Evolutionary conservation across 176 grass and related monocot species (phyloP), one percentile per base, ranked within the genome.

Genomic region (Carex myosuroides): DNA sequence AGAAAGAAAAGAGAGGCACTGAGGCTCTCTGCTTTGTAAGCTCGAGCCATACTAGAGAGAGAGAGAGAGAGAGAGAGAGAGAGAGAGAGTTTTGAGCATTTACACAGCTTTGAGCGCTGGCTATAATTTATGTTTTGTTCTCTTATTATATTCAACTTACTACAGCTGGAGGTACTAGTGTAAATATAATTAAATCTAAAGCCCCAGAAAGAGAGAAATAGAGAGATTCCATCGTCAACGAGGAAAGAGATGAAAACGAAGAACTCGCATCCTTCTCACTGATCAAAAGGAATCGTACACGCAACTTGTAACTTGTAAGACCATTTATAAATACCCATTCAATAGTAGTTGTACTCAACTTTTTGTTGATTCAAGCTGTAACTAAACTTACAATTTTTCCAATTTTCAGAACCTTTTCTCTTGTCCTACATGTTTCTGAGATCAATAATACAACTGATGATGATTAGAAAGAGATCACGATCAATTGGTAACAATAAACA

Each of bases 381-480:
- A 71, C 68, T 68, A 29, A 37, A 68, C 64, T 35, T 68, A 68
- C 30, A 63, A 26, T 48, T 11, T 16, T 37, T 89, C 76, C 56
- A 72, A 71, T 64, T 61, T 60, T 10, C 46, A 58, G 33, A 55
- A 52, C 22, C 22, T 57, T 57, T 8, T 32, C 24, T 33, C 7
- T 48, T 53, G 1, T 24, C 57, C 4, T 37, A 5, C 30, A 82
- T 89, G 83, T 89, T 85, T 85, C 66, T 76, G 21, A 85, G 87
- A 82, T 58, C 64, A 65, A 84, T 13, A 64, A 63, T 88, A 61
- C 82, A 88, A 50, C 78, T 20, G 17, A 84, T 69, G 35, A 95
- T 92, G 93, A 64, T 85, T 79, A 87, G 88, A 85, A 89, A 81
- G 60, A 88, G 87, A 56, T 75, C 85, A 30, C 81, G 60, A 62